Conservation (phyloP, 2,329 filamentous ascomycete genomes). For the Fusarium sp. region DNA sequence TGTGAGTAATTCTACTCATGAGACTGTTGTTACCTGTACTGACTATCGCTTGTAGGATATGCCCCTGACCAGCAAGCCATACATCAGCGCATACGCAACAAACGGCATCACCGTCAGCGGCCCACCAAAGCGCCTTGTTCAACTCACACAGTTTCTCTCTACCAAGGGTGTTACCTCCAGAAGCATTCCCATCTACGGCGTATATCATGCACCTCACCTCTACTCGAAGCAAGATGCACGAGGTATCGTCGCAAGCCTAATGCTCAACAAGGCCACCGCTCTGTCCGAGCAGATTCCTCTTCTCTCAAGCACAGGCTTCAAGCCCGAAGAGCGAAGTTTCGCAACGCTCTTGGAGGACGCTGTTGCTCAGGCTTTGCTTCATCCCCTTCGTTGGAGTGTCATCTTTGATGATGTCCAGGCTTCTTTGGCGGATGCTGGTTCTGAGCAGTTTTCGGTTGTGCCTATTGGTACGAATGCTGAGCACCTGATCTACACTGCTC, state of each 20-base stretch:
- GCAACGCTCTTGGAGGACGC: constrained; percentile 28
- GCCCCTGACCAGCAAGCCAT: constrained; percentile 33
- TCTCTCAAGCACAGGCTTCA: constrained; percentile 16
- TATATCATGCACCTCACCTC: constrained; percentile 38
- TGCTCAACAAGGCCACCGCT: neutral
- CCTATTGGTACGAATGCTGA: constrained; percentile 32
- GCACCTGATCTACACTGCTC: constrained; percentile 39
- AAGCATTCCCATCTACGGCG: constrained; percentile 36
- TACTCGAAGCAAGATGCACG: constrained; percentile 34
- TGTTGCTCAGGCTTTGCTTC: constrained; percentile 21
- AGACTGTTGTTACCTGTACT: fast-evolving
- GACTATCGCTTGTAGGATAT: neutral
- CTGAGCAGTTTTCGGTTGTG: constrained; percentile 17
- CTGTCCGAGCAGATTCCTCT: constrained; percentile 19
- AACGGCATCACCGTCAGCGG: constrained; percentile 40
- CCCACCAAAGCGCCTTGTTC: constrained; percentile 25
- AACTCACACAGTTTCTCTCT: constrained; percentile 18
- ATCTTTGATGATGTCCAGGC: constrained; percentile 25
- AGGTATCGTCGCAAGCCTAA: constrained; percentile 11
- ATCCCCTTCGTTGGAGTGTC: constrained; percentile 29
- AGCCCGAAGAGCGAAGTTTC: constrained; percentile 30
- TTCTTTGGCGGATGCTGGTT: constrained; percentile 1
- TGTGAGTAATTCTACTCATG: neutral
- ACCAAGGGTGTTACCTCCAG: constrained; percentile 19
- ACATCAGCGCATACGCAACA: constrained; percentile 39